Percentiles rank a stretch among this genome's conserved stretches.
phyloP scores from a whole-genome alignment of 495 filamentous ascomycete genomes.

The Sabuloglossum arenarium region DNA sequence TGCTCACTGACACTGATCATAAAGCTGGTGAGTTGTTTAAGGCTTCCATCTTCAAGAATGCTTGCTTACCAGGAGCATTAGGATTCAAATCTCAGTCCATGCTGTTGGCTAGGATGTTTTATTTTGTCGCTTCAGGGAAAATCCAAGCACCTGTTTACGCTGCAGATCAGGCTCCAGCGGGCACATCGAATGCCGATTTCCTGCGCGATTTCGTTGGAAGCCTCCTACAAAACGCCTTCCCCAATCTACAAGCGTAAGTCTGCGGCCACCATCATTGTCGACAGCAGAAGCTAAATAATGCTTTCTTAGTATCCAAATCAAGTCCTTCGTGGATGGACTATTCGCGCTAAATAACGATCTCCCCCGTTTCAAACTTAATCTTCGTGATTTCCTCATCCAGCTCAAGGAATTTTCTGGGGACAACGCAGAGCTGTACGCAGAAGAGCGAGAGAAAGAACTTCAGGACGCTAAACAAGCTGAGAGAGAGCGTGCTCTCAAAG shows the following conservation, averaged over 20 bases:
- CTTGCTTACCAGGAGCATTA: constrained; percentile 12
- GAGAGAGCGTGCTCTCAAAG: constrained; percentile 71
- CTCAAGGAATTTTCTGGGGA: constrained; percentile 86
- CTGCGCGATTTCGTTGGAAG: constrained; percentile 64
- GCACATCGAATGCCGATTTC: constrained; percentile 80
- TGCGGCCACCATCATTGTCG: neutral
- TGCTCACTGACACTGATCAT: constrained; percentile 91
- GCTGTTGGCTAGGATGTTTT: constrained; percentile 89
- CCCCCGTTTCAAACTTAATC: constrained; percentile 74
- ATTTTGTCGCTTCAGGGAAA: constrained; percentile 68
- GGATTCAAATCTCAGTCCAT: constrained; percentile 92
- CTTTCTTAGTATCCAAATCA: constrained; percentile 51
- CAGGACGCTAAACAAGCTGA: constrained; percentile 62
- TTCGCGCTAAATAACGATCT: constrained; percentile 66
- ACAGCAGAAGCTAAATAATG: neutral
- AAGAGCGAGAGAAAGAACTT: constrained; percentile 74
- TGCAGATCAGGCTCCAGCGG: constrained; percentile 56
- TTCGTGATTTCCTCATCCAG: constrained; percentile 93
- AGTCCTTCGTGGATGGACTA: constrained; percentile 65
- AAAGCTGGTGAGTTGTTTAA: constrained; percentile 47
- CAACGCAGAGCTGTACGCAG: constrained; percentile 83
- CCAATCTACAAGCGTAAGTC: constrained; percentile 75
- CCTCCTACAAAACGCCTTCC: constrained; percentile 78
- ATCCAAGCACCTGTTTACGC: constrained; percentile 79
- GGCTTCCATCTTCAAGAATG: neutral